Percentiles rank a stretch among this genome's conserved stretches.
phyloP scores from a whole-genome alignment of 2,329 filamentous ascomycete species.

The Phaeosphaeriaceae sp. region DNA sequence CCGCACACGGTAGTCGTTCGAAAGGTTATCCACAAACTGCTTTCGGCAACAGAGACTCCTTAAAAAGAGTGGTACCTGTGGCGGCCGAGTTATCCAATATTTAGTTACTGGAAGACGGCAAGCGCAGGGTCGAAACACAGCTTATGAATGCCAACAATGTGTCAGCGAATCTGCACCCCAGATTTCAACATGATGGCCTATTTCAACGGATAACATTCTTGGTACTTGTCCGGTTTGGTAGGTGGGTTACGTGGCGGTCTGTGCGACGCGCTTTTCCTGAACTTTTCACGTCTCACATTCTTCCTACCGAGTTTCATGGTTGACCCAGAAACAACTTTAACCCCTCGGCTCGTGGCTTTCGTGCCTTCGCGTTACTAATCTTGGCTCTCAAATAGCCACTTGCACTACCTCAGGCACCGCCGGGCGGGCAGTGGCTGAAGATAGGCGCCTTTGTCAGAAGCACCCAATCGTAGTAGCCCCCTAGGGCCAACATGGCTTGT shows the following conservation, averaged over 20 bases:
- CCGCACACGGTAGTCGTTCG: background rate
- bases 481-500: background rate
- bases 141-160: constrained; percentile 13
- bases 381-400: constrained; percentile 40
- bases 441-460: constrained; percentile 22
- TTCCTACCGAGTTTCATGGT: constrained; percentile 43
- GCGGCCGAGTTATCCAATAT: background rate
- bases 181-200: constrained; percentile 10
- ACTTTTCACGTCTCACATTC: constrained; percentile 25
- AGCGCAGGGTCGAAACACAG: constrained; percentile 6
- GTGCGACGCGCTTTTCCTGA: background rate
- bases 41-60: no score
- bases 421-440: constrained; percentile 33
- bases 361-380: constrained; percentile 6
- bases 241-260: background rate
- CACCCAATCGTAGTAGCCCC: constrained; percentile 34
- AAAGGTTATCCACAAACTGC: no score
- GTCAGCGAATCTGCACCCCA: constrained; percentile 12
- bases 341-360: constrained; percentile 16
- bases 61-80: background rate
- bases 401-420: constrained; percentile 26
- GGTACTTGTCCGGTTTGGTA: no score
- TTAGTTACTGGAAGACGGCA: background rate
- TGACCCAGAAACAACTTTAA: constrained; percentile 35
- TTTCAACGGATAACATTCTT: background rate